Conservation (phyloP, 1,139 yeast genomes). For the Debaryomyces udenii region DNA sequence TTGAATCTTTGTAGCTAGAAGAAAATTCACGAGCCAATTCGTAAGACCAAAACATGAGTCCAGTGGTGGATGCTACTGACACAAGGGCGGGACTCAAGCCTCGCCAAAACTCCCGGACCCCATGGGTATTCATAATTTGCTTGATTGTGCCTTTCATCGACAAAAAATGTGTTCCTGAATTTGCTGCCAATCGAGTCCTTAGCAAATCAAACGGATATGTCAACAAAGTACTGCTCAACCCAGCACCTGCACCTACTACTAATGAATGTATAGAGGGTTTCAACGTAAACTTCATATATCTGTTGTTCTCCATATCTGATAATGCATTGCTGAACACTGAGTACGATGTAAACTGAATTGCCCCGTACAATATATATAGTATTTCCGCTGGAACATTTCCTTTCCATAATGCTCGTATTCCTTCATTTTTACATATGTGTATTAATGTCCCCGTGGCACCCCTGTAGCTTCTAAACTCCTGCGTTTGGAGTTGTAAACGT, state of each 20-base stretch:
- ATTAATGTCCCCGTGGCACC: constrained; percentile 22
- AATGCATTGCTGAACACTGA: constrained; percentile 53
- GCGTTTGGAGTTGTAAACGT: constrained; percentile 63
- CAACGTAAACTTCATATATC: constrained; percentile 23
- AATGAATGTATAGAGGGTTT: constrained; percentile 52
- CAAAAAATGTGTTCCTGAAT: constrained; percentile 42
- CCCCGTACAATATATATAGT: constrained; percentile 84
- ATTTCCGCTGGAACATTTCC: constrained; percentile 93
- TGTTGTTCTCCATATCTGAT: constrained; percentile 27
- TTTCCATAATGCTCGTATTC: constrained; percentile 73
- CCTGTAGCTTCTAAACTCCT: constrained; percentile 14
- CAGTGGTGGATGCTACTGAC: constrained; percentile 68
- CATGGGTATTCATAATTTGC: constrained; percentile 51
- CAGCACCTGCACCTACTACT: constrained; percentile 76
- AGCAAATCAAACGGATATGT: constrained; percentile 91
- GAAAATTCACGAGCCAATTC: constrained; percentile 46
- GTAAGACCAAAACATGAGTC: constrained; percentile 70
- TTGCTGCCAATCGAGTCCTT: constrained; percentile 80
- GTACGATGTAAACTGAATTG: constrained; percentile 78
- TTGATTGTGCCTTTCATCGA: constrained; percentile 48
- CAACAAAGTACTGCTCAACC: constrained; percentile 65
- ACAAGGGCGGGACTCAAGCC: constrained; percentile 67
- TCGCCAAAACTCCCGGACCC: constrained; percentile 58
- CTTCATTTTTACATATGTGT: constrained; percentile 37
- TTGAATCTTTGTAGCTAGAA: constrained; percentile 21